A percentile compares a stretch with the other conserved stretches of the same genome.
These are phyloP conservation scores for Ascochyta rabiei DNA, from an alignment of 2,329 filamentous ascomycete genomes.

Conservation along the genomic window DNA sequence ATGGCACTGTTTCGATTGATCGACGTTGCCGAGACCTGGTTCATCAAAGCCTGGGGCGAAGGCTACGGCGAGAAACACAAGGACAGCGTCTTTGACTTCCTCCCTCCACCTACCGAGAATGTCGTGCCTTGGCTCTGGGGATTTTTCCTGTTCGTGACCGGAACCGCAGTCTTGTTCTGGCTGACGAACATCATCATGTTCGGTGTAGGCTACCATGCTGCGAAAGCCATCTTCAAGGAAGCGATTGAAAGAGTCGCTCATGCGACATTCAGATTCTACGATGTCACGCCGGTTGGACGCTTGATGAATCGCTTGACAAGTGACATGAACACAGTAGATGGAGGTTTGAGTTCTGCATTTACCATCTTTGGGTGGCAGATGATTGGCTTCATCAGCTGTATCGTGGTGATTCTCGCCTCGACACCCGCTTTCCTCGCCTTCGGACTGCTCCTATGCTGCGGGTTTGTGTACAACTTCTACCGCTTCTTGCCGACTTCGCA, in stretches of 20 bases:
- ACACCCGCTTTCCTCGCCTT: constrained; percentile 79
- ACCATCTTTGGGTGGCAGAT: constrained; percentile 71
- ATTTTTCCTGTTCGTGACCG: constrained; percentile 66
- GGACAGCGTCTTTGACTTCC: constrained; percentile 47
- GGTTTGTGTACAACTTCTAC: constrained; percentile 76
- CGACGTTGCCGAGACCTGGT: constrained; percentile 74
- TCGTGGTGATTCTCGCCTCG: constrained; percentile 78
- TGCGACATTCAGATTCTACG: constrained; percentile 88
- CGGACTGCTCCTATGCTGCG: constrained; percentile 68
- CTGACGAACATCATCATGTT: constrained; percentile 71
- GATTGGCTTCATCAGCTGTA: constrained; percentile 73
- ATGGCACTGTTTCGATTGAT: constrained; percentile 68
- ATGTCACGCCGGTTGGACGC: constrained; percentile 84
- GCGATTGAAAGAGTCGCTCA: constrained; percentile 76
- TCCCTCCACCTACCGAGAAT: constrained; percentile 71
- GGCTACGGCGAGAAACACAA: constrained; percentile 60
- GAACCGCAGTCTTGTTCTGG: constrained; percentile 52
- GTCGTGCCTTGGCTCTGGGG: constrained; percentile 76
- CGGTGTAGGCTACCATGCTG: constrained; percentile 79
- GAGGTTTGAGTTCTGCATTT: constrained; percentile 78
- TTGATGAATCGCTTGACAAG: constrained; percentile 92
- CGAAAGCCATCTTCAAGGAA: constrained; percentile 73
- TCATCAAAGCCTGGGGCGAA: constrained; percentile 87
- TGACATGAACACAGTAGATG: constrained; percentile 88
- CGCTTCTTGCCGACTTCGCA: constrained; percentile 83